Evolutionary conservation across 169 alveolate species (phyloP).

Genomic region (Plasmodium relictum): DNA sequence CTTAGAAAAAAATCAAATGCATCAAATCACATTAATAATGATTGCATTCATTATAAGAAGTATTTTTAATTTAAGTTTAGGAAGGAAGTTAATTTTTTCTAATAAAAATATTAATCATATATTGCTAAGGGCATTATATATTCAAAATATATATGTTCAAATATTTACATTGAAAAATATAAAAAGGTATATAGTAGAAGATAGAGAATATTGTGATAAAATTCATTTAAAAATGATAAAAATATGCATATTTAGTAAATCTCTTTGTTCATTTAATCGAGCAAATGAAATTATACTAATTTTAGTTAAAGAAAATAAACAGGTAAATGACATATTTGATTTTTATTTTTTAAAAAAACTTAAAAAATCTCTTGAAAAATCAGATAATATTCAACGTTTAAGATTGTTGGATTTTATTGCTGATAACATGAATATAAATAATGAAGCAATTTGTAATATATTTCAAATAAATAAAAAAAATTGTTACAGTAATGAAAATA

Average conservation of each 20-base stretch:
- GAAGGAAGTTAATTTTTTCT: slow-evolving; percentile 67
- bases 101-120: slow-evolving; percentile 31
- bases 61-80: slow-evolving; percentile 53
- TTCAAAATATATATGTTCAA: slow-evolving; percentile 69
- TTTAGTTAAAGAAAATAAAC: slow-evolving; percentile 45
- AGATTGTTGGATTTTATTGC: slow-evolving; percentile 44
- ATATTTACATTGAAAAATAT: slow-evolving; percentile 69
- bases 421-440: slow-evolving; percentile 32
- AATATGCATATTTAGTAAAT: slow-evolving; percentile 68
- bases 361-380: slow-evolving; percentile 26
- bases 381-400: slow-evolving; percentile 61
- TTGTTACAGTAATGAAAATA: background rate
- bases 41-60: slow-evolving; percentile 58
- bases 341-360: slow-evolving; percentile 50
- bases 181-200: slow-evolving; percentile 67
- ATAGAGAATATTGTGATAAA: slow-evolving; percentile 35
- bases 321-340: slow-evolving; percentile 53
- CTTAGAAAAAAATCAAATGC: slow-evolving; percentile 33
- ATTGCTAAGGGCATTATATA: slow-evolving; percentile 40
- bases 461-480: background rate
- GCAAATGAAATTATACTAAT: slow-evolving; percentile 35
- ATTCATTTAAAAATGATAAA: slow-evolving; percentile 71
- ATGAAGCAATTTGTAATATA: slow-evolving; percentile 19
- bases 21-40: slow-evolving; percentile 61
- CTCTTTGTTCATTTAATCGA: slow-evolving; percentile 68